A percentile compares a stretch with the other conserved stretches of the same genome.
Evolutionary conservation across 1,284 basidiomycete species (phyloP).

Genomic region (Entoloma clypeatum): DNA sequence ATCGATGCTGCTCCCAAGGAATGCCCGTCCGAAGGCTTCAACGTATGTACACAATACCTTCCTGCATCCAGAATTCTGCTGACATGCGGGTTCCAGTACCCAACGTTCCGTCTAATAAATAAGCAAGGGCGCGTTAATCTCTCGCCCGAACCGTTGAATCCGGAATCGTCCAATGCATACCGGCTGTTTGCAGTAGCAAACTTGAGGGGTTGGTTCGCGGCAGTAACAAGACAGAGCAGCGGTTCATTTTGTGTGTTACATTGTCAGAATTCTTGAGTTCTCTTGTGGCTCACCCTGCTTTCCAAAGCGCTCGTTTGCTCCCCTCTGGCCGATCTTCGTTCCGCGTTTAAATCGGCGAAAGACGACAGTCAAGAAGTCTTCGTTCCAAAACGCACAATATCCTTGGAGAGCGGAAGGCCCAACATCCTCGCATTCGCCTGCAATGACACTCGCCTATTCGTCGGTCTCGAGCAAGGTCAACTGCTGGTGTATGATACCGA

Average conservation of each 20-base stretch:
- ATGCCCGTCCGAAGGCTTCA: constrained; percentile 38
- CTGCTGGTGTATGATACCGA: constrained; percentile 56
- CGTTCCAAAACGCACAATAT: constrained; percentile 44
- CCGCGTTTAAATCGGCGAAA: constrained; percentile 41
- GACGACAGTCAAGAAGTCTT: constrained; percentile 38
- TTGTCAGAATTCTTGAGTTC: too few relatives aligned
- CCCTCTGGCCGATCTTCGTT: constrained; percentile 51
- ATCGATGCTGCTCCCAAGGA: constrained; percentile 35
- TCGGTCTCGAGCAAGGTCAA: constrained; percentile 56
- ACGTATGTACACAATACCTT: constrained; percentile 28
- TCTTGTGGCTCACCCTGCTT: constrained; percentile 2
- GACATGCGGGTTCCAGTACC: constrained; percentile 29
- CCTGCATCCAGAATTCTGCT: not conserved
- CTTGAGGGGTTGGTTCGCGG: constrained; percentile 62
- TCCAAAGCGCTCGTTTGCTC: constrained; percentile 53
- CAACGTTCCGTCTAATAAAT: constrained; percentile 42
- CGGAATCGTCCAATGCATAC: constrained; percentile 35
- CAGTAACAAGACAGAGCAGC: constrained; percentile 38
- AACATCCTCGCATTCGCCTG: constrained; percentile 51
- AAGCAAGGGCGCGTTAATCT: constrained; percentile 60
- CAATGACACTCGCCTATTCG: constrained; percentile 55
- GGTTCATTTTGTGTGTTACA: constrained; percentile 38
- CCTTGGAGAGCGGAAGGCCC: constrained; percentile 42
- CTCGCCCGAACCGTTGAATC: constrained; percentile 46
- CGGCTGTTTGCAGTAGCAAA: constrained; percentile 55